Evolutionary conservation across 2,329 filamentous ascomycete genomes (phyloP).

Genomic region (Mycosphaerella sp.): DNA sequence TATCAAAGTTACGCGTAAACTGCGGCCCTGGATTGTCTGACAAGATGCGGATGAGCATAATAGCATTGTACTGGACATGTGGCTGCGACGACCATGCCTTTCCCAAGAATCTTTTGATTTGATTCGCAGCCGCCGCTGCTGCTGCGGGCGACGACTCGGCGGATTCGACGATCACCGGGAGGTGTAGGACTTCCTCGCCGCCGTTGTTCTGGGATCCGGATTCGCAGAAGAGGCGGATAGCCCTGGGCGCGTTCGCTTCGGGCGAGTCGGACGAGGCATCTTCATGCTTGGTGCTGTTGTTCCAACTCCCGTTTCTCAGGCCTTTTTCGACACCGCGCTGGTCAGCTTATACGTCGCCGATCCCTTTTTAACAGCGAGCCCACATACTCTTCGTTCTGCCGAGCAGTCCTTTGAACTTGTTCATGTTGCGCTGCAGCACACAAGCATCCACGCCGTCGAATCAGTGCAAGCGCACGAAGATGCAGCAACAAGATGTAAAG

Average conservation of each 20-base stretch:
- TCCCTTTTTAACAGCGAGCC: not conserved
- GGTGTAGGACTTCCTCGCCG: slow-evolving; percentile 84
- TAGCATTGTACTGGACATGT: slow-evolving; percentile 84
- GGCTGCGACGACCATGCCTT: slow-evolving; percentile 57
- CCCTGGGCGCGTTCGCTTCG: slow-evolving; percentile 59
- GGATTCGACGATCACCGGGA: slow-evolving; percentile 88
- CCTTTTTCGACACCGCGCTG: not conserved
- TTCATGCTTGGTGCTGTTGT: slow-evolving; percentile 15
- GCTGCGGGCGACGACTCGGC: slow-evolving; percentile 87
- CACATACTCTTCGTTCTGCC: slow-evolving; percentile 10
- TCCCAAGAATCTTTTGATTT: slow-evolving; percentile 75
- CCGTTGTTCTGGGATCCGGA: slow-evolving; percentile 51
- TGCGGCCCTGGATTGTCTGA: slow-evolving; percentile 82
- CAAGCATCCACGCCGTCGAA: not conserved
- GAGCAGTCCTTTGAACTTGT: slow-evolving; percentile 13
- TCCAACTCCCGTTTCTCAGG: slow-evolving; percentile 5
- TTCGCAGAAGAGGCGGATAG: slow-evolving; percentile 74
- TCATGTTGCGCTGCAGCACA: slow-evolving; percentile 2
- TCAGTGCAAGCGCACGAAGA: not conserved
- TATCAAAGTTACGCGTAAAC: slow-evolving; percentile 86
- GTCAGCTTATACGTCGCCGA: slow-evolving; percentile 4
- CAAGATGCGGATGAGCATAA: slow-evolving; percentile 92
- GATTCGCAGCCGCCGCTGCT: slow-evolving; percentile 69
- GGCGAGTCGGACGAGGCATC: slow-evolving; percentile 46
- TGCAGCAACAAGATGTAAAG: not conserved